These are phyloP conservation scores for Dictyostelium brefeldianum DNA, from an alignment of 78 protist genomes.

Conservation along the genomic window DNA sequence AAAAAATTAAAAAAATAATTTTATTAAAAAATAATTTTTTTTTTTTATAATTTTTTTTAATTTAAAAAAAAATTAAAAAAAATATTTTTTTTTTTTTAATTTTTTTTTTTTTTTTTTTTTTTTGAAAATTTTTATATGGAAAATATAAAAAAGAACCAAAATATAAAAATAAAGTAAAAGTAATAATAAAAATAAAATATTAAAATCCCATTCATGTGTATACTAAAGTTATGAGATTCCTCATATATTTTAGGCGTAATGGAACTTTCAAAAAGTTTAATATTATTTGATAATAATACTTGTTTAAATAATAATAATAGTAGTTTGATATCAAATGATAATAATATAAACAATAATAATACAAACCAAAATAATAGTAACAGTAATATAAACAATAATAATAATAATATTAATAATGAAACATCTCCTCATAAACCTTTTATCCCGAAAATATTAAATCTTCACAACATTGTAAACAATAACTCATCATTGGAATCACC, in stretches of 20 bases:
- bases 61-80: no score
- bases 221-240: no score
- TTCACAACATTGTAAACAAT: background rate
- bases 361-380: background rate
- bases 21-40: no score
- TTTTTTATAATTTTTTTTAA: no score
- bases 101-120: no score
- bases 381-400: background rate
- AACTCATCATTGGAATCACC: background rate
- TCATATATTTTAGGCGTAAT: no score
- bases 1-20: no score
- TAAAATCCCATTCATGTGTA: background rate
- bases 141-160: no score
- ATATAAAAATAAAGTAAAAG: no score
- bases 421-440: background rate
- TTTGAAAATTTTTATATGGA: no score
- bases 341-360: background rate
- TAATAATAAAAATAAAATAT: background rate
- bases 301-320: background rate
- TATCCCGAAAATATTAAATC: background rate
- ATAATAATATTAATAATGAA: background rate
- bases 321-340: background rate
- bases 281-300: background rate
- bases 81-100: no score
- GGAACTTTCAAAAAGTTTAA: background rate